phyloP scores from a whole-genome alignment of 2,329 filamentous ascomycete species.

The Plenodomus lindquistii region DNA sequence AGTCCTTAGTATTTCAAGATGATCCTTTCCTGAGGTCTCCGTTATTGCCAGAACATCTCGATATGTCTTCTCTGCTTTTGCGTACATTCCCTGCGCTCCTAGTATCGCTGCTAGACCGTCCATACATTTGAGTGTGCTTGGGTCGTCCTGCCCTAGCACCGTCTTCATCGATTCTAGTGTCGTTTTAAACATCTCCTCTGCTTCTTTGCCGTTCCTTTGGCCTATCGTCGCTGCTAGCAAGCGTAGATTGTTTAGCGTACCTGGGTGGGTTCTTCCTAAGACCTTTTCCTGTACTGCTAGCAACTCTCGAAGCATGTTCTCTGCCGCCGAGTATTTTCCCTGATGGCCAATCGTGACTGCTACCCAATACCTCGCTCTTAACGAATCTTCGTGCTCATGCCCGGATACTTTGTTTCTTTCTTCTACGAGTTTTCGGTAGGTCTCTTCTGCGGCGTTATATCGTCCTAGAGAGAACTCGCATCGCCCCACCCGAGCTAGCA shows the following conservation, averaged over 20 bases:
- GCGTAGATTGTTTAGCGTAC: slow-evolving; percentile 6
- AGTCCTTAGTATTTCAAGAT: slow-evolving; percentile 2
- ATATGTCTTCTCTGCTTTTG: neutral
- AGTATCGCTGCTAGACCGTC: slow-evolving; percentile 3
- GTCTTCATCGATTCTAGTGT: slow-evolving; percentile 17
- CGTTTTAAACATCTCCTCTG: slow-evolving; percentile 16
- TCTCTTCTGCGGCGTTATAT: neutral
- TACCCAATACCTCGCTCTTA: neutral
- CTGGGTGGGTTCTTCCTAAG: slow-evolving; percentile 2
- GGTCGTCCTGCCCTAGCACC: slow-evolving; percentile 9
- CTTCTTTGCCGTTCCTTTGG: slow-evolving; percentile 14
- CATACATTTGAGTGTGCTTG: slow-evolving; percentile 11
- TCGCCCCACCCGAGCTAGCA: neutral
- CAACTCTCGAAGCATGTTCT: neutral
- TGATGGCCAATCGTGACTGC: neutral
- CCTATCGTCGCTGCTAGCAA: slow-evolving; percentile 15
- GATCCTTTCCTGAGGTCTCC: neutral
- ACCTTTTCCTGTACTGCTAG: neutral
- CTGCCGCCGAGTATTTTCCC: neutral
- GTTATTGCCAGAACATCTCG: neutral
- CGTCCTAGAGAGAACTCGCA: neutral
- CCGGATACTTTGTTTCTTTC: neutral
- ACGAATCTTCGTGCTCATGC: neutral
- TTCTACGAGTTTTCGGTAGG: neutral
- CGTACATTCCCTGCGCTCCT: neutral